Evolutionary conservation across 2,329 filamentous ascomycete genomes (phyloP).

Genomic region (Gremmenia infestans): DNA sequence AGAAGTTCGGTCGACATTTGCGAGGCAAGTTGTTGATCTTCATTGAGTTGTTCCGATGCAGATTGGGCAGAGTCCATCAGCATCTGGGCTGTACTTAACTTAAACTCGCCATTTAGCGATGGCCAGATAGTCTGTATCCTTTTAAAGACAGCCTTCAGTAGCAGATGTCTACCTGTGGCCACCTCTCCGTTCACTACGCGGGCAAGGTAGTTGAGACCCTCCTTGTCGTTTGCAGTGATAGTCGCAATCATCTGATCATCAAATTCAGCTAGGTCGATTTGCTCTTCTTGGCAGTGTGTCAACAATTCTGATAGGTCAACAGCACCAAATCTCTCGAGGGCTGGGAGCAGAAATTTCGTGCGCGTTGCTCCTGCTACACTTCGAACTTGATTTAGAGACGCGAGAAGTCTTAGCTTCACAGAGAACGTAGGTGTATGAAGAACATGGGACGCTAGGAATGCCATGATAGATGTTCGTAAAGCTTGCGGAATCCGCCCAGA

Average conservation of each 20-base stretch:
- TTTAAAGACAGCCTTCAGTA: slow-evolving; percentile 61
- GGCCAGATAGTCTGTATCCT: slow-evolving; percentile 70
- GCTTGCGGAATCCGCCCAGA: slow-evolving; percentile 46
- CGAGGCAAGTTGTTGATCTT: slow-evolving; percentile 37
- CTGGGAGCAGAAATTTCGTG: slow-evolving; percentile 70
- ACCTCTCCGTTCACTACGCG: slow-evolving; percentile 42
- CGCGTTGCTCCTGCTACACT: slow-evolving; percentile 64
- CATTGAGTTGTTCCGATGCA: slow-evolving; percentile 27
- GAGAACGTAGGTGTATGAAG: slow-evolving; percentile 61
- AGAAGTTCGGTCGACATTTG: slow-evolving; percentile 67
- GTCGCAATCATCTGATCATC: slow-evolving; percentile 49
- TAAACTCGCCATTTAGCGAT: slow-evolving; percentile 59
- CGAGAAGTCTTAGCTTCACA: slow-evolving; percentile 69
- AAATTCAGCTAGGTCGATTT: slow-evolving; percentile 41
- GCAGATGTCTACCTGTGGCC: slow-evolving; percentile 40
- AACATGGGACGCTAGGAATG: slow-evolving; percentile 70
- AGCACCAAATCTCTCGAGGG: slow-evolving; percentile 64
- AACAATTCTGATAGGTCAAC: slow-evolving; percentile 47
- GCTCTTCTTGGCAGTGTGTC: slow-evolving; percentile 44
- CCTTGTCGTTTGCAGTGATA: slow-evolving; percentile 51
- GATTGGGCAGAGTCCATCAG: slow-evolving; percentile 57
- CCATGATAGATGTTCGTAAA: slow-evolving; percentile 59
- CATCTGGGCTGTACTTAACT: slow-evolving; percentile 53
- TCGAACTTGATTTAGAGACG: slow-evolving; percentile 66
- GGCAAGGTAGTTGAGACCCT: slow-evolving; percentile 51